A percentile compares a stretch with the other conserved stretches of the same genome.
These are phyloP conservation scores for Candida sp. DNA, from an alignment of 1,139 yeast species.

Conservation along the genomic window DNA sequence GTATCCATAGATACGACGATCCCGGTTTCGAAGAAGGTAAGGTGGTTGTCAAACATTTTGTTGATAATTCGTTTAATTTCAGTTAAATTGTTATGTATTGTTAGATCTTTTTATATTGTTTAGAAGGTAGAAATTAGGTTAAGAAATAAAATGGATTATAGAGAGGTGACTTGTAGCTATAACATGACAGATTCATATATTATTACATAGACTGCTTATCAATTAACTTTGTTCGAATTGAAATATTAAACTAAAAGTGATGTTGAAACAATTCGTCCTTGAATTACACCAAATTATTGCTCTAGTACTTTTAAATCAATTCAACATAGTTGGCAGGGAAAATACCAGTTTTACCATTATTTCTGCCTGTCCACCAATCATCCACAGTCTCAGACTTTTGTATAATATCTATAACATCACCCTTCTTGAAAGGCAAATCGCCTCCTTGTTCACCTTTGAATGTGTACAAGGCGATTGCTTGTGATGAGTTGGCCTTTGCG, in stretches of 20 bases:
- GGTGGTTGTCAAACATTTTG: slow-evolving; percentile 62
- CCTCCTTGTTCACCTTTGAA: slow-evolving; percentile 92
- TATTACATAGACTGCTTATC: too few species aligned
- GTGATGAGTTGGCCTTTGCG: slow-evolving; percentile 50
- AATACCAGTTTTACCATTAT: slow-evolving; percentile 81
- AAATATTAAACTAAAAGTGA: too few species aligned
- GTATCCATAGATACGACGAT: slow-evolving; percentile 60
- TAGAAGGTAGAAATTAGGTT: too few species aligned
- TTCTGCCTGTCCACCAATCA: slow-evolving; percentile 99
- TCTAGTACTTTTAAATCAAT: slow-evolving; percentile 43
- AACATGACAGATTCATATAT: too few species aligned
- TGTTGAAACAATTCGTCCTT: too few species aligned
- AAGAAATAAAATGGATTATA: too few species aligned
- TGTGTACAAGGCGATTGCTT: slow-evolving; percentile 86
- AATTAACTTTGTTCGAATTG: too few species aligned
- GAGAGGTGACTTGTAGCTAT: too few species aligned
- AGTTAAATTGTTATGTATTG: slow-evolving; percentile 4
- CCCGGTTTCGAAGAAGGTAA: slow-evolving; percentile 65
- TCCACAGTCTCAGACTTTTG: slow-evolving; percentile 85
- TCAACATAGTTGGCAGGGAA: slow-evolving; percentile 98
- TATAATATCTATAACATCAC: slow-evolving; percentile 87
- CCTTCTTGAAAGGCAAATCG: slow-evolving; percentile 88
- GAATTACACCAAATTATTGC: neutral
- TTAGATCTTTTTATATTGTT: neutral
- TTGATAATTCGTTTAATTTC: slow-evolving; percentile 31